Evolutionary conservation across 2,329 filamentous ascomycete genomes (phyloP), one percentile per base, ranked within the genome.

Genomic region (Plenodomus tracheiphilus): DNA sequence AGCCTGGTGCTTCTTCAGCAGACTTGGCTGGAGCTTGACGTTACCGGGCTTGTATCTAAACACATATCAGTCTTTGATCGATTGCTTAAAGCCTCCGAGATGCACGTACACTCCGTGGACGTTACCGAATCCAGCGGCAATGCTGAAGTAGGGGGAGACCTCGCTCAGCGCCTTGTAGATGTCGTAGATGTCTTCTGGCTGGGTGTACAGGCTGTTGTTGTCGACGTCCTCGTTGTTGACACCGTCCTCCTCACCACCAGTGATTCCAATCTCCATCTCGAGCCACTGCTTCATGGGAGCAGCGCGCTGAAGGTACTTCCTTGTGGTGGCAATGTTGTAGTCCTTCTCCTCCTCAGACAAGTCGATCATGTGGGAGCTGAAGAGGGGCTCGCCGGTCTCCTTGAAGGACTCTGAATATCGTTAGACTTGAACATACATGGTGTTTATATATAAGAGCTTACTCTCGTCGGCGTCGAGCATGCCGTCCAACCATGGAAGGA

Each of bases 201-300:
- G 48, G 15, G 49, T 42, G 41, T 52, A 43, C 25, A 50, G 22
- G 5, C 16, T 18, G 35, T 37, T 37, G 35, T 44, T 19, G n/a
- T 46, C 18, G 28, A 22, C 25, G 35, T 87, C 85, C 80, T 96
- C 91, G 82, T 97, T 97, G 88, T 97, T 96, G 75, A 97, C 92
- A 78, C 93, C 93, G 67, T 97, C 92, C 77, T 97, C 92, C 81
- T 97, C 92, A 78, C 92, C 91, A 80, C 92, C 93, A 54, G 94
- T 97, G 51, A 69, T 68, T 46, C 65, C 90, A 61, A 95, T 91
- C 79, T 91, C 87, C 93, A 97, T 99, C 85, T 99, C 94, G 64
- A 99, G 85, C 91, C 91, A 97, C 25, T 97, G 91, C 84, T 69
- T 96, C 90, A 97, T 91, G 66, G 92, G 91, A 41, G 91, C 91